Evolutionary conservation across 1,284 basidiomycete species (phyloP).

Genomic region (Heimioporus retisporus): DNA sequence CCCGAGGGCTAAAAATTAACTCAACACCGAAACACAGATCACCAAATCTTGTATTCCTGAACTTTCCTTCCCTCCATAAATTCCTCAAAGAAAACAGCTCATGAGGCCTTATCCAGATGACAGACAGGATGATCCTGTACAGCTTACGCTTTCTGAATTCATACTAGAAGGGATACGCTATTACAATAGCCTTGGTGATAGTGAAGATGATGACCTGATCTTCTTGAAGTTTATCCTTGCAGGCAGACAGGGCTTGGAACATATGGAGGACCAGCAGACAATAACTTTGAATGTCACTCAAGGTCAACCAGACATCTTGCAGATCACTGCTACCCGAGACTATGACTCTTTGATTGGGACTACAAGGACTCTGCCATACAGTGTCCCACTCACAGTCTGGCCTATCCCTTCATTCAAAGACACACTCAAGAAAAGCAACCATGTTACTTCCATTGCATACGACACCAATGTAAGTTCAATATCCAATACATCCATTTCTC

Average conservation of each 20-base stretch:
- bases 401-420: background rate
- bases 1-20: no score
- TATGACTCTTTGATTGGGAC: constrained; percentile 7
- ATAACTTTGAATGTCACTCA: background rate
- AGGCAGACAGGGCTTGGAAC: background rate
- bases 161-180: background rate
- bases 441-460: background rate
- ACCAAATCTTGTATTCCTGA: no score
- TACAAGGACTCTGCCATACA: background rate
- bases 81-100: no score
- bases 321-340: background rate
- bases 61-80: no score
- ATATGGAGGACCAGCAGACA: background rate
- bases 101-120: background rate
- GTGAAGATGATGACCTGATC: background rate
- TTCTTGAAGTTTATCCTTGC: background rate
- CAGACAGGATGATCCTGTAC: background rate
- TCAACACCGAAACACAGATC: no score
- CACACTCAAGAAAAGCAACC: background rate
- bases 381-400: background rate
- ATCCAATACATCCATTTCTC: no score
- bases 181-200: background rate
- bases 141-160: background rate
- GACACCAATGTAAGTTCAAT: background rate
- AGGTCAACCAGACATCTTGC: background rate